Base-by-base conservation (phyloP, 208 protist species). In the Zelonia costaricensis region DNA sequence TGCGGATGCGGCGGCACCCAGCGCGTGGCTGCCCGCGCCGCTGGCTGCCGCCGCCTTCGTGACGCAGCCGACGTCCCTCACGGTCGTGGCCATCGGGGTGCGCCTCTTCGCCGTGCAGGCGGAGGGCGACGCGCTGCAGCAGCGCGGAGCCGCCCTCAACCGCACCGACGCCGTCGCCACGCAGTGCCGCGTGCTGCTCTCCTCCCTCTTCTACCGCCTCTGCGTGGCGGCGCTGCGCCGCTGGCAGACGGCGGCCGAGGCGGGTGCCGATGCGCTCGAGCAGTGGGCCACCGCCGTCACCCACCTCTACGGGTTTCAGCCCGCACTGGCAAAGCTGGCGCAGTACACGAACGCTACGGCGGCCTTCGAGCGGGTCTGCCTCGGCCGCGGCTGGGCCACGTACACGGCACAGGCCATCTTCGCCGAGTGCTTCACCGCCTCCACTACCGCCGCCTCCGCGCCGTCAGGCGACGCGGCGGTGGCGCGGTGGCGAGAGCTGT, bases 371-470 rank as follows among this genome's bases (percentile, higher is more conserved):
- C 46, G 65, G 25, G 53, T 56, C 5, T 56, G 43, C 5, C 59
- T 88, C 1, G 46, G 33, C 7, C 71, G 66, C 33, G 63, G 65
- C 49, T 71, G 80, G 51, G 46, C 75, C 18, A 56, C 69, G 7
- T 85, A 84, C 52, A 63, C 72, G 4, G 66, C 74, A 4, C 80
- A 80, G 44, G 75, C 69, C 18, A 63, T 87, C 46, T 73, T 91
- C 47, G 42, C 64, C 3, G 48, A 44, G n/a, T 86, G 79, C 63
- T 68, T 75, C 36, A 65, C 59, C 33, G 44, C 46, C 15, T 42
- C 60, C 13, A 46, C 28, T 15, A 42, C 39, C 10, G 12, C 42
- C 40, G 7, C 57, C 18, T 51, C 55, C 18, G 31, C 55, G 39
- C 42, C 47, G 12, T 48, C 61, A 13, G 40, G 33, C n/a, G 65